Conservation (phyloP, 1,284 basidiomycete genomes). For the Sporisorium exsertum region DNA sequence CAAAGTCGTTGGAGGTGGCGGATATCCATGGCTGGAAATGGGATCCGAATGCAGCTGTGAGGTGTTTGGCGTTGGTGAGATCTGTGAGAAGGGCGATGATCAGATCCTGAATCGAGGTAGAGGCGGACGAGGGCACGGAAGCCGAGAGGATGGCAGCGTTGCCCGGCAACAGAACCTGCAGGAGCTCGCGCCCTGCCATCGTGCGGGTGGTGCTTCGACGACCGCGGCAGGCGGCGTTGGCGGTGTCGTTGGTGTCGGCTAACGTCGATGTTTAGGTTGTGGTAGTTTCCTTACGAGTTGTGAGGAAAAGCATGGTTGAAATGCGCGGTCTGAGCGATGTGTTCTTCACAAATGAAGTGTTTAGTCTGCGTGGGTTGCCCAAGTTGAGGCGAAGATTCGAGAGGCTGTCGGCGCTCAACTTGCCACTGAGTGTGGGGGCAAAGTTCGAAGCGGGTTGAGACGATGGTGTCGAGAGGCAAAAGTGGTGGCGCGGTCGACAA, state of each 20-base stretch:
- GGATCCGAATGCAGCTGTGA: conserved; percentile 50
- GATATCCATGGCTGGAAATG: conserved; percentile 49
- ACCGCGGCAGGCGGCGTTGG: neutral
- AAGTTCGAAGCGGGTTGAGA: neutral
- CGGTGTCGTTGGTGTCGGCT: neutral
- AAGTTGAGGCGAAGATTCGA: neutral
- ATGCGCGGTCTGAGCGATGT: neutral
- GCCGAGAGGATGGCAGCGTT: conserved; percentile 50
- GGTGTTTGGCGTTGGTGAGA: conserved; percentile 32
- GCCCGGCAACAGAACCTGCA: conserved; percentile 58
- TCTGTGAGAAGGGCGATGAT: conserved; percentile 53
- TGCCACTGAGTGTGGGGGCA: neutral
- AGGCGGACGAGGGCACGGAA: conserved; percentile 35
- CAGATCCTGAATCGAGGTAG: conserved; percentile 41
- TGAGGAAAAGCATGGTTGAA: neutral
- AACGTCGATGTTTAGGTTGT: neutral
- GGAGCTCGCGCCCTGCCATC: conserved; percentile 47
- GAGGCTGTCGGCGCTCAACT: neutral
- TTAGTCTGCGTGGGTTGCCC: neutral
- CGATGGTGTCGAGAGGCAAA: conserved; percentile 2
- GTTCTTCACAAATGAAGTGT: conserved; percentile 3
- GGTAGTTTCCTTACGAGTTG: neutral
- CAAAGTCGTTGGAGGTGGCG: conserved; percentile 43
- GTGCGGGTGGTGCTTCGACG: neutral
- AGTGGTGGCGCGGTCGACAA: neutral